Evolutionary conservation across 768 basidiomycete species (phyloP).

Genomic region (Agrocybe pediades): DNA sequence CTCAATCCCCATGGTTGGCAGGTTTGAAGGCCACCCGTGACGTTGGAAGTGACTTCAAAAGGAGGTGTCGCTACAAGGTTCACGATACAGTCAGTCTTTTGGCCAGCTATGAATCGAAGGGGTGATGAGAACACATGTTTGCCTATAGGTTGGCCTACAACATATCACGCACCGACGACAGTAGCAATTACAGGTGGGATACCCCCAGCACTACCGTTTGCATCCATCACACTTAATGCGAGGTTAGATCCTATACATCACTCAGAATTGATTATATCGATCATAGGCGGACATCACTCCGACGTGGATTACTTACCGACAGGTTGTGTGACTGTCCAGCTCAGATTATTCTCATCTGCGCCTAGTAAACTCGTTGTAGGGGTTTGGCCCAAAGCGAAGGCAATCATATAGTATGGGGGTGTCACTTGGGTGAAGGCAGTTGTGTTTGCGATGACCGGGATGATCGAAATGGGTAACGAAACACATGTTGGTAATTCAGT

Average conservation of each 20-base stretch:
- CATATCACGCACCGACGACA: constrained; percentile 32
- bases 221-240: constrained; percentile 46
- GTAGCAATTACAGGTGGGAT: constrained; percentile 34
- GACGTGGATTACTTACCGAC: constrained; percentile 38
- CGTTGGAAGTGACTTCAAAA: constrained; percentile 39
- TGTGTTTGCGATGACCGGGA: constrained; percentile 17
- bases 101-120: constrained; percentile 26
- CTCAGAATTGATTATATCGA: neutral
- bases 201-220: constrained; percentile 43
- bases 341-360: constrained; percentile 31
- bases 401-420: constrained; percentile 46
- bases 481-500: constrained; percentile 32
- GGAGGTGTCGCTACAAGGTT: constrained; percentile 18
- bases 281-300: neutral
- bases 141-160: neutral
- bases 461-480: constrained; percentile 24
- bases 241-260: constrained; percentile 44
- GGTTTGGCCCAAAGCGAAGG: constrained; percentile 38
- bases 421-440: constrained; percentile 19
- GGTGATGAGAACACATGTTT: neutral
- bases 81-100: constrained; percentile 32
- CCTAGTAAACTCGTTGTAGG: constrained; percentile 38
- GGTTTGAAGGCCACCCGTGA: constrained; percentile 37
- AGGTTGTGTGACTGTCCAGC: constrained; percentile 44
- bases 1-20: constrained; percentile 50